Evolutionary conservation across 495 filamentous ascomycete species (phyloP).

Genomic region (Hypoxylon lienhwacheense): DNA sequence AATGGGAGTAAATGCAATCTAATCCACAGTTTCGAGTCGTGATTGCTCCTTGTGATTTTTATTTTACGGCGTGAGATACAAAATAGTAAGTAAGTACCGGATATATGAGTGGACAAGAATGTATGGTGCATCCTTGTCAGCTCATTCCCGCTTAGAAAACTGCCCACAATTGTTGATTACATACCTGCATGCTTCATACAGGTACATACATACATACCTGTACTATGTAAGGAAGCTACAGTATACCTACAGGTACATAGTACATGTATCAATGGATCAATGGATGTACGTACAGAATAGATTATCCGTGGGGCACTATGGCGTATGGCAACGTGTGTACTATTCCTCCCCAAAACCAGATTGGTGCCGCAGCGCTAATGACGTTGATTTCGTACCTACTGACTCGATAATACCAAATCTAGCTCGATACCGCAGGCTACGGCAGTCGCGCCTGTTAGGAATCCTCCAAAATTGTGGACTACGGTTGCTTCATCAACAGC

Average conservation of each 20-base stretch:
- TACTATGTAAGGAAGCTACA: constrained; percentile 9
- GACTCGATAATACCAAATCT: not conserved
- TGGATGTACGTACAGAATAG: too few species aligned
- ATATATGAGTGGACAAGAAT: constrained; percentile 35
- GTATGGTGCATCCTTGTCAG: constrained; percentile 19
- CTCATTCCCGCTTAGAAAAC: not conserved
- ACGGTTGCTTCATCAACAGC: constrained; percentile 6
- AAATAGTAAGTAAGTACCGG: too few species aligned
- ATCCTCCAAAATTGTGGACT: constrained; percentile 15
- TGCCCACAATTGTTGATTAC: constrained; percentile 16
- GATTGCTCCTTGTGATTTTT: constrained; percentile 36
- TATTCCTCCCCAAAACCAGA: constrained; percentile 19
- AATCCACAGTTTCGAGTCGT: constrained; percentile 27
- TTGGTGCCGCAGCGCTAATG: constrained; percentile 2
- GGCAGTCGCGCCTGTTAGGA: constrained; percentile 18
- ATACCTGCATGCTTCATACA: not conserved
- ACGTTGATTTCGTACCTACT: constrained; percentile 6
- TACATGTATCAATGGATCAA: too few species aligned
- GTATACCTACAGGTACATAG: too few species aligned
- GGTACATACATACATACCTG: constrained; percentile 4
- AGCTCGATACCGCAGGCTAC: too few species aligned
- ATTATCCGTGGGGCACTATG: constrained; percentile 22
- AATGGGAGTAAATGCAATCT: constrained; percentile 13
- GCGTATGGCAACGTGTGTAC: constrained; percentile 5
- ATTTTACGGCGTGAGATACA: constrained; percentile 35